Evolutionary conservation across 768 basidiomycete species (phyloP), one percentile per base, ranked within the genome.

Genomic region (Leccinum subgranulosum): DNA sequence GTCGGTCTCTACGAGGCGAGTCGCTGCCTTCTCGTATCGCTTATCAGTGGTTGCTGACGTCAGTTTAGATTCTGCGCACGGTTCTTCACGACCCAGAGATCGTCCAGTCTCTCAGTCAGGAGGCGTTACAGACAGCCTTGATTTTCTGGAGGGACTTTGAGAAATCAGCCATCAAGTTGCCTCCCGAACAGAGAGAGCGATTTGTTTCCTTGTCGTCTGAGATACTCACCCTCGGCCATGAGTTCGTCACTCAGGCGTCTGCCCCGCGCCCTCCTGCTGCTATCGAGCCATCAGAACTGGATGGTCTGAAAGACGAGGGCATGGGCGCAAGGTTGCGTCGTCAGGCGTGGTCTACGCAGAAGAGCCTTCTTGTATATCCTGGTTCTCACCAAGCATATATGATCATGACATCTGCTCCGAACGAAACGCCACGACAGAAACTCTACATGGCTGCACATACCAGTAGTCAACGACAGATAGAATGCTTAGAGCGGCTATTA

Each of bases 61-160:
- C 31, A 52, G 23, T 61, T 29, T 19, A 94, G 92, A 84, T 88
- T 49, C 77, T 94, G 49, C 84, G 84, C 69, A 76, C 72, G 15
- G 88, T 93, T 47, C 72, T 94, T 55, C 81, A 81, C 23, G 88
- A 93, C 70, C 77, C 81, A 5, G 78, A 81, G 23, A 80, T 93
- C 39, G 81, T 87, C 29, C 76, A 81, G 51, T 83, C 84, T 1
- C 80, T 92, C 52, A 82, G 80, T 51, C 82, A 81, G 12, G 92
- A 93, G 67, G 92, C 88, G n/a, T 76, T 83, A 54, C 85, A 88
- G 62, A 94, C 95, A 6, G 94, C 97, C 28, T 79, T 90, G 23
- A 95, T 95, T 59, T 98, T 98, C 74, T 88, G 93, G 83, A 83
- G 90, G 49, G 97, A 98, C 78, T 99, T 99, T 73, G 92, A 97